Evolutionary conservation across 2,329 filamentous ascomycete genomes (phyloP).

Genomic region (Colletotrichum musicola): DNA sequence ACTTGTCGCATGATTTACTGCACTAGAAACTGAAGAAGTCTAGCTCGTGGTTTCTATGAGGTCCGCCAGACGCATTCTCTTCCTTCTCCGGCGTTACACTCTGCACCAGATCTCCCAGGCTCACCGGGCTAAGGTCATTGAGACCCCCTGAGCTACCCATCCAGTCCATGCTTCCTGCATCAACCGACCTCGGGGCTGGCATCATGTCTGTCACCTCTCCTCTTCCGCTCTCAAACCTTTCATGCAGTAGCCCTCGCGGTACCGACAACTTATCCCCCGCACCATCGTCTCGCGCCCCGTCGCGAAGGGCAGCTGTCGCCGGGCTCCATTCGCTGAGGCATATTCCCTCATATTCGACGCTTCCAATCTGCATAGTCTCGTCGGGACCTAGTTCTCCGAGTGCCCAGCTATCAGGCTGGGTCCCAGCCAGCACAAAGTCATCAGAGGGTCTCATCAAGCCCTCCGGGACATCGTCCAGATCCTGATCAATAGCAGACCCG

Average conservation of each 20-base stretch:
- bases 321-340: constrained; percentile 44
- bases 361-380: constrained; percentile 27
- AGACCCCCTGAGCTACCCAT: constrained; percentile 39
- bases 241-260: neutral
- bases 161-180: constrained; percentile 42
- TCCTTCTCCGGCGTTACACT: constrained; percentile 44
- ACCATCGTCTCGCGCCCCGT: neutral
- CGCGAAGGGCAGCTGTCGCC: constrained; percentile 38
- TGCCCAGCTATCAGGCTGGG: constrained; percentile 46
- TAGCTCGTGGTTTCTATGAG: constrained; percentile 51
- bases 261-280: neutral
- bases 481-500: constrained; percentile 46
- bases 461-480: constrained; percentile 38
- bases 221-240: neutral
- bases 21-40: constrained; percentile 54
- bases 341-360: constrained; percentile 43
- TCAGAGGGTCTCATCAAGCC: constrained; percentile 31
- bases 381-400: constrained; percentile 42
- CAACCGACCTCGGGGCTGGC: neutral
- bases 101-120: constrained; percentile 48
- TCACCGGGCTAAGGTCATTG: constrained; percentile 47
- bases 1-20: neutral
- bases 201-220: neutral
- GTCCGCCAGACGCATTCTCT: constrained; percentile 24
- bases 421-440: constrained; percentile 44